Base-by-base conservation (phyloP, 2,329 filamentous ascomycete genomes). In the Stemphylium beticola region DNA sequence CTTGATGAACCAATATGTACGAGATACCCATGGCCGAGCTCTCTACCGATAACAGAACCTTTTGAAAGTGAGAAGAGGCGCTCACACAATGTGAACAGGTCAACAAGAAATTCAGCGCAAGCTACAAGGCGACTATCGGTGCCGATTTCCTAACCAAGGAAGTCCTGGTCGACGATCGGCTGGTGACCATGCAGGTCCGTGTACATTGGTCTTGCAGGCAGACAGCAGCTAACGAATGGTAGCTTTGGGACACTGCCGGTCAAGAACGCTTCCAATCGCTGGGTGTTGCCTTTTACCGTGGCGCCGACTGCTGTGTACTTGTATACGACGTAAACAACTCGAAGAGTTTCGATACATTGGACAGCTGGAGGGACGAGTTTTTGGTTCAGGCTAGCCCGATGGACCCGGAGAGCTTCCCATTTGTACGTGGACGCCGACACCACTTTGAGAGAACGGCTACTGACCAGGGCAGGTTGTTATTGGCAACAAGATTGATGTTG, bases 1-100 rank as follows among this genome's bases (percentile, higher is more conserved):
- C 79, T 87, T 99, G 86, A 99, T 99, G 95, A 99, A 99, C 82
- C 95, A 99, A 98, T 99, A 98, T 91, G 95, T 98, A 87, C 77
- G 90, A 69, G 53, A 5, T 48, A 29, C 55, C 46, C 33, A 47
- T 49, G 2, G 24, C 33, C 33, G 44, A 47, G 34, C 24, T 33
- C 29, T 17, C 4, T 4, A 11, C 36, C 10, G 38, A 5, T 14
- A 20, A 34, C n/a, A 5, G 6, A 24, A 12, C 46, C 26, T 14
- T 14, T 38, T 10, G n/a, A 12, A 5, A 12, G 2, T 8, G 18
- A 24, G 12, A 6, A 18, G 5, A 10, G 10, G 33, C 12, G 55
- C 65, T 69, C 32, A 68, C 47, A 49, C 49, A 17, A n/a, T 2
- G 4, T 14, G 14, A 20, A 36, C 66, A 98, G 93, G 93, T 99